These are phyloP conservation scores for Decorospora gaudefroyi DNA, from an alignment of 2,329 filamentous ascomycete species.

Conservation along the genomic window DNA sequence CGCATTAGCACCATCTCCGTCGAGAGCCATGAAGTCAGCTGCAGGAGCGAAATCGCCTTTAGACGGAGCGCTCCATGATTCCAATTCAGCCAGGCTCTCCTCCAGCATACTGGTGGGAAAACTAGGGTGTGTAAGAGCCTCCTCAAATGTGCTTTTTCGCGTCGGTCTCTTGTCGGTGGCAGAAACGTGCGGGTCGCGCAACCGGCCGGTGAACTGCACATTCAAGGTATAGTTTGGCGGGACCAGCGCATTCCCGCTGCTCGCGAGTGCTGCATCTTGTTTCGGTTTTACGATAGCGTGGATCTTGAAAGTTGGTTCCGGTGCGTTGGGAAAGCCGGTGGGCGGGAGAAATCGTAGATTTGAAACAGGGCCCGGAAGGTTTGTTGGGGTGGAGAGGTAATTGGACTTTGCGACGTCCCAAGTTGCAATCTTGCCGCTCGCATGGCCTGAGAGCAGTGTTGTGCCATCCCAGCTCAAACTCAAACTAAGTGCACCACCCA, in stretches of 20 bases:
- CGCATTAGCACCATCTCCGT: conserved; percentile 7
- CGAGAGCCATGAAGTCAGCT: conserved; percentile 44
- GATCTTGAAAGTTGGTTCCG: conserved; percentile 54
- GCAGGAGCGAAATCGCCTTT: conserved; percentile 20
- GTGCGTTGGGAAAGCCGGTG: conserved; percentile 51
- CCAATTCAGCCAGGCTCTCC: conserved; percentile 44
- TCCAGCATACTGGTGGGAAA: conserved; percentile 51
- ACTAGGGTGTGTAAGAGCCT: conserved; percentile 50
- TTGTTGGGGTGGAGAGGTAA: conserved; percentile 68
- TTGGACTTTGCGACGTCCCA: conserved; percentile 79
- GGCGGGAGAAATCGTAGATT: conserved; percentile 77
- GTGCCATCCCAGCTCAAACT: conserved; percentile 82
- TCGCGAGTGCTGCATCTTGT: conserved; percentile 58
- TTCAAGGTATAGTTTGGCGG: conserved; percentile 67
- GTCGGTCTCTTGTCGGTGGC: conserved; percentile 29
- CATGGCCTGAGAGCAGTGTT: conserved; percentile 77
- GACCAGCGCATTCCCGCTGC: conserved; percentile 42
- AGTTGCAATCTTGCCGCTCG: conserved; percentile 73
- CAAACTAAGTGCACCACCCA: conserved; percentile 69
- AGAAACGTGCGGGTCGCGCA: conserved; percentile 35
- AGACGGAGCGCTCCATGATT: conserved; percentile 32
- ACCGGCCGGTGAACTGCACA: conserved; percentile 60
- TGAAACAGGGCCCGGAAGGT: conserved; percentile 79
- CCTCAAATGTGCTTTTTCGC: conserved; percentile 42
- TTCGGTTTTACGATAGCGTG: conserved; percentile 79